Conservation (phyloP, 1,139 yeast species). For the Diutina sp. region DNA sequence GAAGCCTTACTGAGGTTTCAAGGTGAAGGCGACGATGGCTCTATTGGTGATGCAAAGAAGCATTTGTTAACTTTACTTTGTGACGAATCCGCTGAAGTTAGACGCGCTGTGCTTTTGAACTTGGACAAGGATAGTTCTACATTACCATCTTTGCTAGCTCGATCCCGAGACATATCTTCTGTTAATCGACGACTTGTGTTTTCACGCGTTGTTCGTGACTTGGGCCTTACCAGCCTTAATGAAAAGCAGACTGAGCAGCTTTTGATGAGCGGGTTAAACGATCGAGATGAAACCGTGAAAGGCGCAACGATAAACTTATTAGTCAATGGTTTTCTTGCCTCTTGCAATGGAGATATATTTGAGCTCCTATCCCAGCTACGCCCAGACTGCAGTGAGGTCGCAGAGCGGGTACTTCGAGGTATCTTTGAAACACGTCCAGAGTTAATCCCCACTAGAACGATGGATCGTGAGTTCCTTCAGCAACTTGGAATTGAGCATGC, state of each 20-base stretch:
- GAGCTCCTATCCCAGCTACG: slow-evolving; percentile 62
- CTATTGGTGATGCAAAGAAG: slow-evolving; percentile 19
- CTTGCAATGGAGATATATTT: slow-evolving; percentile 56
- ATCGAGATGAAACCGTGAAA: slow-evolving; percentile 66
- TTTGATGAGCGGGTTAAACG: slow-evolving; percentile 76
- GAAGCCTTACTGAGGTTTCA: slow-evolving; percentile 74
- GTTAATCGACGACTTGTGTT: slow-evolving; percentile 64
- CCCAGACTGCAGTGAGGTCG: slow-evolving; percentile 51
- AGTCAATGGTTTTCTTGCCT: slow-evolving; percentile 58
- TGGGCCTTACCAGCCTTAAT: slow-evolving; percentile 32
- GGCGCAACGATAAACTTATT: slow-evolving; percentile 65
- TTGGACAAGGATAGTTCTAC: slow-evolving; percentile 44
- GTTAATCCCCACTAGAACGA: slow-evolving; percentile 17
- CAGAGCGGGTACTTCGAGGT: slow-evolving; percentile 52
- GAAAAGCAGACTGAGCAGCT: slow-evolving; percentile 43
- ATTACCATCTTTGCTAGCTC: slow-evolving; percentile 50
- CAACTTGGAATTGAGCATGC: slow-evolving; percentile 64
- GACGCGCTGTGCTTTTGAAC: slow-evolving; percentile 73
- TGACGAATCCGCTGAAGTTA: slow-evolving; percentile 81
- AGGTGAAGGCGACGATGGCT: slow-evolving; percentile 25
- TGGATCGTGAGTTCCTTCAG: slow-evolving; percentile 42
- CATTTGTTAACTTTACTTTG: slow-evolving; percentile 48
- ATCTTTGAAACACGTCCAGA: slow-evolving; percentile 24
- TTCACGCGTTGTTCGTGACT: slow-evolving; percentile 52
- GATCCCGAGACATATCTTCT: slow-evolving; percentile 72